phyloP scores from a whole-genome alignment of 495 filamentous ascomycete genomes.

The Astrothelium macrocarpum region DNA sequence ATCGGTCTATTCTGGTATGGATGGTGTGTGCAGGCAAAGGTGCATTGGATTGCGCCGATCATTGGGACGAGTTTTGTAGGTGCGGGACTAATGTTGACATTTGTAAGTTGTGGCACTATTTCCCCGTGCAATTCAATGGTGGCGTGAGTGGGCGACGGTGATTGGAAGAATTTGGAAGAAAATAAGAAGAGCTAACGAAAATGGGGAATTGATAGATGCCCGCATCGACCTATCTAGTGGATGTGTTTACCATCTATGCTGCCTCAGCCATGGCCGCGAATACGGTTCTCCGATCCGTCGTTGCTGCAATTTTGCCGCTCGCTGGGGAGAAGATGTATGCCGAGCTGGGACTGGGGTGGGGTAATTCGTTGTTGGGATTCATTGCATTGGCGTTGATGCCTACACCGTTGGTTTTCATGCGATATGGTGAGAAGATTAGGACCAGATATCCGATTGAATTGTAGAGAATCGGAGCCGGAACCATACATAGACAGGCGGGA shows the following conservation, averaged over 20 bases:
- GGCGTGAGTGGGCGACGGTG: too few relatives aligned
- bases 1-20: slow-evolving; percentile 30
- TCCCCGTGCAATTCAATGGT: background rate
- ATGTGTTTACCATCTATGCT: slow-evolving; percentile 16
- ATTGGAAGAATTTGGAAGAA: too few relatives aligned
- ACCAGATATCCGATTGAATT: slow-evolving; percentile 8
- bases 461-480: background rate
- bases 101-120: slow-evolving; percentile 18
- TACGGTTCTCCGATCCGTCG: slow-evolving; percentile 15
- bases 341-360: slow-evolving; percentile 16
- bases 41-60: slow-evolving; percentile 27
- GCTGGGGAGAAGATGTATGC: slow-evolving; percentile 17
- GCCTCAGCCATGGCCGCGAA: slow-evolving; percentile 21
- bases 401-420: slow-evolving; percentile 14
- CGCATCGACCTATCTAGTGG: slow-evolving; percentile 12
- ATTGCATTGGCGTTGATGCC: slow-evolving; percentile 16
- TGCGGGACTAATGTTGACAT: slow-evolving; percentile 24
- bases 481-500: background rate
- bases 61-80: slow-evolving; percentile 23
- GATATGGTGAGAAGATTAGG: slow-evolving; percentile 15
- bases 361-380: slow-evolving; percentile 17
- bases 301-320: slow-evolving; percentile 17
- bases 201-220: background rate
- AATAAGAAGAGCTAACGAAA: background rate
- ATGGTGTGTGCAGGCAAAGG: slow-evolving; percentile 22